Evolutionary conservation across 78 protist genomes (phyloP).

Genomic region (Planoprotostelium fungivorum): DNA sequence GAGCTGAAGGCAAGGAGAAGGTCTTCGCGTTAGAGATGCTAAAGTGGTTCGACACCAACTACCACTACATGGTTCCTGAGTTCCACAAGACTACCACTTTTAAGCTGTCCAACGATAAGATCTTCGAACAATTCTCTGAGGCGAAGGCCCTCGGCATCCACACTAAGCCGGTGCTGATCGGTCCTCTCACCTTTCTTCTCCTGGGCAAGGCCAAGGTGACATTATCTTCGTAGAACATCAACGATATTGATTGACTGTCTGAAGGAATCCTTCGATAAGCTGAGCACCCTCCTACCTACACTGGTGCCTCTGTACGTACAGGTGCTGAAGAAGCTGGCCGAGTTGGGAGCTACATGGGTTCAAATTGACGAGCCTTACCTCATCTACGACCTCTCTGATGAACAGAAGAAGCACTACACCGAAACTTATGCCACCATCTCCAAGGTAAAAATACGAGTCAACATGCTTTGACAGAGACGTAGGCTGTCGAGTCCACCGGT

Average conservation of each 20-base stretch:
- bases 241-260: constrained; percentile 1
- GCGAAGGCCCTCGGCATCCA: constrained; percentile 30
- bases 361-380: constrained; percentile 78
- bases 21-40: constrained; percentile 70
- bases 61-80: constrained; percentile 83
- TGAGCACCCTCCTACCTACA: background rate
- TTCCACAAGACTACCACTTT: constrained; percentile 23
- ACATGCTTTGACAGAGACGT: too few species aligned
- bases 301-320: constrained; percentile 19
- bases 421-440: constrained; percentile 1
- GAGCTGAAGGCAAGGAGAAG: constrained; percentile 20
- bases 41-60: constrained; percentile 82
- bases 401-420: constrained; percentile 4
- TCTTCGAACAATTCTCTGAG: constrained; percentile 23
- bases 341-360: constrained; percentile 28
- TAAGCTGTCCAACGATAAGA: constrained; percentile 13
- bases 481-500: background rate
- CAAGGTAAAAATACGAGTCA: too few species aligned
- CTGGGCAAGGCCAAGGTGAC: constrained; percentile 56
- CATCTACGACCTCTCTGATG: constrained; percentile 17
- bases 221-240: background rate
- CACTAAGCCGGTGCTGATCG: constrained; percentile 70
- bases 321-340: constrained; percentile 28
- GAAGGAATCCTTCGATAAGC: background rate
- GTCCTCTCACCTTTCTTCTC: constrained; percentile 62